Evolutionary conservation across 805 yeast genomes (phyloP), one percentile per base, ranked within the genome.

Genomic region (Candida ulmi): DNA sequence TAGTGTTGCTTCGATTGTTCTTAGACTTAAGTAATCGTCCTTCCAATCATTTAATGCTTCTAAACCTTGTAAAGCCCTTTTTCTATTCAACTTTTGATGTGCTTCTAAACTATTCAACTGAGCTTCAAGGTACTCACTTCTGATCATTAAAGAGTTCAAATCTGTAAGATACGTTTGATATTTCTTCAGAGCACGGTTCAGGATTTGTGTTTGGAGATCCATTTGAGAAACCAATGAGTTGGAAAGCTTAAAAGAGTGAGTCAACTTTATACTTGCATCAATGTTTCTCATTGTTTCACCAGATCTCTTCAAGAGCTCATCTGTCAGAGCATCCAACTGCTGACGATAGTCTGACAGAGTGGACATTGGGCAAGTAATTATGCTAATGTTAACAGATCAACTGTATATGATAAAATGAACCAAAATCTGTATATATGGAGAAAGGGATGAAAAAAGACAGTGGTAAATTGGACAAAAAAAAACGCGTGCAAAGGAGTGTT

Each of bases 1-100:
- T 33, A 68, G 51, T 3, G 74, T 71, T 2, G 74, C 69, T 37
- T 68, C 71, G 0, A 68, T 62, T 5, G 73, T 67, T 55, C 65
- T 60, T 71, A 71, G 66, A 40, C 68, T 67, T 24, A 68, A 48
- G 30, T 61, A 65, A n/a, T 55, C 52, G 35, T 63, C 66, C 40
- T 47, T 57, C 51, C 55, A 47, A 18, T 49, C 47, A 19, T 45
- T 40, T 5, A 41, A 36, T 17, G 43, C 41, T 9, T 53, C 42
- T 3, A 43, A 30, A 2, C 51, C 43, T 17, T 39, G 43, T n/a
- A 44, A 43, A 5, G 40, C 23, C 23, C 52, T 38, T 35, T 42
- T 31, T 11, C 38, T 33, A 16, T 46, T 41, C n/a, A 40, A 39
- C 24, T 41, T 41, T 29, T 43, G 42, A 17, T 54, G 54, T 2